These are phyloP conservation scores for Phytophthora lateralis DNA, from an alignment of 352 stramenopile genomes.

Conservation along the genomic window DNA sequence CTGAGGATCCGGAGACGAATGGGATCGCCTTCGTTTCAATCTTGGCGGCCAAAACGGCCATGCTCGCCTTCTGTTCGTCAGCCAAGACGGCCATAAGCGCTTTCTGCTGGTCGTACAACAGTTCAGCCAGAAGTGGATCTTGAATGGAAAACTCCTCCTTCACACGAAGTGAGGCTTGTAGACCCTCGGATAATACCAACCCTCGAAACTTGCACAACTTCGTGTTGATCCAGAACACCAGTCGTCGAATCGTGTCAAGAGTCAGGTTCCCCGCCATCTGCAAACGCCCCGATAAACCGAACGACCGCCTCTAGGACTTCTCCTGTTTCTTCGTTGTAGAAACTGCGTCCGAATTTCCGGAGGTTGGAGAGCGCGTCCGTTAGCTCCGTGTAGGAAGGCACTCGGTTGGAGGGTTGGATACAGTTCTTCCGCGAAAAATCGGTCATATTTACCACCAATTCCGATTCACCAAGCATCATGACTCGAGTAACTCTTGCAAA, in stretches of 20 bases:
- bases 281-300: constrained; percentile 4
- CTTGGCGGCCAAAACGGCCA: background rate
- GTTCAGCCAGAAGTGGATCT: background rate
- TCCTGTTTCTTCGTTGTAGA: constrained; percentile 7
- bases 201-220: constrained; percentile 7
- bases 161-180: background rate
- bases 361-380: background rate
- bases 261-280: background rate
- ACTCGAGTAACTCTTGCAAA: background rate
- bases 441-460: background rate
- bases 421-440: constrained; percentile 7
- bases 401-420: background rate
- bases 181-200: background rate
- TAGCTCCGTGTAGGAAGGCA: background rate
- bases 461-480: background rate
- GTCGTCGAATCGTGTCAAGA: background rate
- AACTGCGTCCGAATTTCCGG: background rate
- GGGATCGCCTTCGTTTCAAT: background rate
- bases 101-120: constrained; percentile 4
- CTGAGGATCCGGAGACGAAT: too few relatives aligned
- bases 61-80: background rate
- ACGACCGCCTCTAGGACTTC: background rate
- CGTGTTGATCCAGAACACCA: background rate
- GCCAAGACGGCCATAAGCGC: background rate
- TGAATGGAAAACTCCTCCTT: constrained; percentile 2